Base-by-base conservation (phyloP, 257 asterid species). In the Petunia axillaris region DNA sequence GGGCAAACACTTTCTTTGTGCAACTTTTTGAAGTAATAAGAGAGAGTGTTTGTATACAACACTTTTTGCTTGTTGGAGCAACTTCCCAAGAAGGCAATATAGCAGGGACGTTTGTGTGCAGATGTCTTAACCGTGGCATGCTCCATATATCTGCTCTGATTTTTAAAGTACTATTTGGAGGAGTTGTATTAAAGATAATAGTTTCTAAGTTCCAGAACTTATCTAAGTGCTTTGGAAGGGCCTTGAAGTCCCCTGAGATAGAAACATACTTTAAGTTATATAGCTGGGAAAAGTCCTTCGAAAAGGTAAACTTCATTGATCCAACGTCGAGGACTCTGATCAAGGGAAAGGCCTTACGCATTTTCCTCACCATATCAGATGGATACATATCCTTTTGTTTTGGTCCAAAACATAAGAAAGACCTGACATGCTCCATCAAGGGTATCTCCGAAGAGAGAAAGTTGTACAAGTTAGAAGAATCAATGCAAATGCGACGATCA, bases 291-390 rank as follows among this genome's bases (percentile, higher is more conserved):
- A 83, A 16, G 3, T 74, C 79, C 0, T 76, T 48, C 2, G 86
- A 82, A 40, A 80, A 80, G 5, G 37, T 39, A 1, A 50, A 88
- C 14, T 64, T 86, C 71, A 88, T 64, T 63, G 85, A 73, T 73
- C 48, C 83, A 36, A 76, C 53, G 46, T 88, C 94, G 2, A 89
- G 57, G 8, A 90, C 88, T 64, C 89, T 64, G 0, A 91, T 88
- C 79, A 85, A 54, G 2, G 54, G 11, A 77, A 89, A 91, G 54
- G 87, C 81, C 14, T 81, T 83, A 0, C 87, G 87, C 36, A 89
- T 85, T 6, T 10, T n/a, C 0, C 85, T 35, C 6, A 58, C 36
- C 58, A 25, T 25, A 25, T 64, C 64, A 0, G 80, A 37, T 0
- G 59, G 40, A 0, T 16, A 71, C 76, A 88, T 2, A 9, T 6